phyloP scores from a whole-genome alignment of 1,284 basidiomycete species.

The Neonothopanus nambi region DNA sequence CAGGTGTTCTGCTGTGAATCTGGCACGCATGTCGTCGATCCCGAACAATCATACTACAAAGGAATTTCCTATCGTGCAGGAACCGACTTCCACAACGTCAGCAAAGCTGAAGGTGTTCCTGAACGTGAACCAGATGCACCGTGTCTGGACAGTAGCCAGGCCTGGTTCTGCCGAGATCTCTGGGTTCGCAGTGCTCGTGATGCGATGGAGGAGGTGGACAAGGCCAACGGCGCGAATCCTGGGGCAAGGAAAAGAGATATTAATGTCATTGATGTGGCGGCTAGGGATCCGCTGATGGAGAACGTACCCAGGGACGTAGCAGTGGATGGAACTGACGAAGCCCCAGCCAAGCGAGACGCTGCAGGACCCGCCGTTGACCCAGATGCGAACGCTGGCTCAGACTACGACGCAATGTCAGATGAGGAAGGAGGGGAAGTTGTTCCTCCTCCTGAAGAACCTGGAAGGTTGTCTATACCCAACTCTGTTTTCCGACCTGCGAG shows the following conservation, averaged over 20 bases:
- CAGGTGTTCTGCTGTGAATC: conserved; percentile 97
- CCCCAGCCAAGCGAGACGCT: conserved; percentile 31
- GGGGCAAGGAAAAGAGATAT: conserved; percentile 6
- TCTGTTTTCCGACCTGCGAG: conserved; percentile 83
- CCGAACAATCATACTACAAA: conserved; percentile 89
- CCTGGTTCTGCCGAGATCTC: conserved; percentile 94
- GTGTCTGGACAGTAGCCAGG: conserved; percentile 91
- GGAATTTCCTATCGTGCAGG: conserved; percentile 84
- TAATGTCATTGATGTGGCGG: conserved; percentile 35
- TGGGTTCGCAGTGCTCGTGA: conserved; percentile 85
- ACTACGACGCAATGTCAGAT: conserved; percentile 86
- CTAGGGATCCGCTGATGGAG: conserved; percentile 35
- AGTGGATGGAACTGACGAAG: conserved; percentile 30
- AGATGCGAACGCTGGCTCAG: conserved; percentile 82
- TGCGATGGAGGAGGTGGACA: conserved; percentile 59
- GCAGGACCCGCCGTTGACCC: conserved; percentile 44
- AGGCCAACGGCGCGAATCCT: conserved; percentile 24
- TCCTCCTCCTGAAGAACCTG: conserved; percentile 36
- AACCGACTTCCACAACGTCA: conserved; percentile 75
- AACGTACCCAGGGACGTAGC: conserved; percentile 12
- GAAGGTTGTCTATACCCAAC: conserved; percentile 77
- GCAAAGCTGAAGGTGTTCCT: conserved; percentile 54
- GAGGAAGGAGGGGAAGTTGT: conserved; percentile 51
- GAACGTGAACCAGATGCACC: conserved; percentile 73
- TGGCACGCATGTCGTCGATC: conserved; percentile 93